Evolutionary conservation across 805 yeast species (phyloP).

Genomic region (Candida awuae): DNA sequence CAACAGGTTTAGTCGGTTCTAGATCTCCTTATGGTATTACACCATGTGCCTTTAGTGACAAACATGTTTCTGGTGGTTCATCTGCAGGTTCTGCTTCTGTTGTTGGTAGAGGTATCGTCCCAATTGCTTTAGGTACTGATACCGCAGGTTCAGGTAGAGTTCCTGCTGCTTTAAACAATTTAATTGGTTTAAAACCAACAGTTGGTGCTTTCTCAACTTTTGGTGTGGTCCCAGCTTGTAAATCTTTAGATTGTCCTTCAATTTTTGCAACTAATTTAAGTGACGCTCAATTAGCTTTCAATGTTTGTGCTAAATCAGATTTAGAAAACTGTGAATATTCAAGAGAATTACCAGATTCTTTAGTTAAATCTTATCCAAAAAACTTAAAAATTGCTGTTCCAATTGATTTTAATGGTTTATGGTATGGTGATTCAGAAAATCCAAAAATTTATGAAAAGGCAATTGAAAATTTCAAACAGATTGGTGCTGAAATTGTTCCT

Average conservation of each 20-base stretch:
- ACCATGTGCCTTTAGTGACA: conserved; percentile 63
- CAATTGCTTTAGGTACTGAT: conserved; percentile 87
- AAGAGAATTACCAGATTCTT: conserved; percentile 61
- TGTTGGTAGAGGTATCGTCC: conserved; percentile 85
- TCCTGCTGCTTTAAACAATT: conserved; percentile 89
- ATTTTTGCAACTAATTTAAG: conserved; percentile 66
- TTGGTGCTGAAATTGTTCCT: conserved; percentile 52
- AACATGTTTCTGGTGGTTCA: conserved; percentile 91
- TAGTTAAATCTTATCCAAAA: conserved; percentile 49
- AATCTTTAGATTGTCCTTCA: conserved; percentile 87
- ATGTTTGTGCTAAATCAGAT: conserved; percentile 67
- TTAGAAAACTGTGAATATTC: conserved; percentile 67
- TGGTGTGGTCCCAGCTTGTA: conserved; percentile 98
- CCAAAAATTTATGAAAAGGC: conserved; percentile 60
- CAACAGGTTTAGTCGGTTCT: conserved; percentile 93
- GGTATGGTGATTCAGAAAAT: conserved; percentile 79
- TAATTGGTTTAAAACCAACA: conserved; percentile 89
- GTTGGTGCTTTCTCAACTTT: conserved; percentile 76
- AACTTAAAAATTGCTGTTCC: conserved; percentile 75
- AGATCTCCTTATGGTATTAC: conserved; percentile 93
- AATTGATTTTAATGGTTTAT: conserved; percentile 42
- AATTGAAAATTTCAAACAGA: conserved; percentile 40
- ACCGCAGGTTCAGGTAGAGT: conserved; percentile 98
- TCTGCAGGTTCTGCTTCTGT: conserved; percentile 93
- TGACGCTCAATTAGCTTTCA: conserved; percentile 78